Percentiles rank a stretch among this genome's conserved stretches.
Conservation (phyloP, 345 rosid genomes). For the Durio zibethinus region DNA sequence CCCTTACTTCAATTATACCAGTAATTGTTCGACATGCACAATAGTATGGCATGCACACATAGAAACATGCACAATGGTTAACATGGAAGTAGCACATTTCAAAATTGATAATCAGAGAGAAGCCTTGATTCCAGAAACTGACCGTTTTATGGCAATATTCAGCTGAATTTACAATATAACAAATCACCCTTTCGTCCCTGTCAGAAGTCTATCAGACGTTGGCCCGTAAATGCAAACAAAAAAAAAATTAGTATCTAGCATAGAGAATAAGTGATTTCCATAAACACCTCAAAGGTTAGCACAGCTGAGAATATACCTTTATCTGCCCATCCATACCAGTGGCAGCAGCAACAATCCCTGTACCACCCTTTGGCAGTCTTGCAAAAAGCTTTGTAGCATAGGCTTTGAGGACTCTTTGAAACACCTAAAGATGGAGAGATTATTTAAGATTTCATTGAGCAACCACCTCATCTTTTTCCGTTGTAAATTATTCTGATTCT, state of each 20-base stretch:
- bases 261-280: neutral
- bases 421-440: slow-evolving; percentile 49
- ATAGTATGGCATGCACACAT: neutral
- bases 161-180: slow-evolving; percentile 92
- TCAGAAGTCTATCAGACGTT: slow-evolving; percentile 69
- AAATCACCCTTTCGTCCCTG: slow-evolving; percentile 87
- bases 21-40: neutral
- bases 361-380: slow-evolving; percentile 90
- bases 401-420: slow-evolving; percentile 87
- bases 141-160: slow-evolving; percentile 96
- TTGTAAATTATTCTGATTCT: neutral
- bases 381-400: slow-evolving; percentile 81
- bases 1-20: neutral
- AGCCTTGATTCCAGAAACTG: slow-evolving; percentile 27
- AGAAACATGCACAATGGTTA: neutral
- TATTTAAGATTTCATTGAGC: neutral
- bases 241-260: slow-evolving; percentile 14
- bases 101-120: slow-evolving; percentile 7
- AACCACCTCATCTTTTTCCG: neutral
- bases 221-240: slow-evolving; percentile 12
- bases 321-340: slow-evolving; percentile 97
- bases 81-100: neutral
- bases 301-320: slow-evolving; percentile 47
- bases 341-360: slow-evolving; percentile 97
- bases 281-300: neutral